phyloP scores from a whole-genome alignment of 768 basidiomycete genomes.

The Coprinellus micaceus region DNA sequence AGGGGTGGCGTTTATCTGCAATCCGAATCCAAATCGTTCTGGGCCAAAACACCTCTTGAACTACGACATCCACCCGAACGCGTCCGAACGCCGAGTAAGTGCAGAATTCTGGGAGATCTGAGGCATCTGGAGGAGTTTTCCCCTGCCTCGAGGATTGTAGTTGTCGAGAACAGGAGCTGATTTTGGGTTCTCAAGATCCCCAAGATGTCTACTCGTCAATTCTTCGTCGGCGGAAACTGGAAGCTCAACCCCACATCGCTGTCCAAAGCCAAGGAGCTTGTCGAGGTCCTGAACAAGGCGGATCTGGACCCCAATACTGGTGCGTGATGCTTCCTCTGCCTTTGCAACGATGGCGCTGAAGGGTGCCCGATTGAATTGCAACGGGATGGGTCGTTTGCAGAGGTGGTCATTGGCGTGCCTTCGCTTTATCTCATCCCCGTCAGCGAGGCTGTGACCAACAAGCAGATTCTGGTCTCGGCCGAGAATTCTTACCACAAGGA shows the following conservation, averaged over 20 bases:
- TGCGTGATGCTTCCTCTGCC: constrained; percentile 32
- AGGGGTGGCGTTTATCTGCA: no score
- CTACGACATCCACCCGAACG: constrained; percentile 1
- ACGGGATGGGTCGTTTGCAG: no score
- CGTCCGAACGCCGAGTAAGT: constrained; percentile 3
- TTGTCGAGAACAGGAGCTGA: no score
- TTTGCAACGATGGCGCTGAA: no score
- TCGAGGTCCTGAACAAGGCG: constrained; percentile 73
- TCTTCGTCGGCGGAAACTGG: constrained; percentile 98
- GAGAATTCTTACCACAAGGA: constrained; percentile 88
- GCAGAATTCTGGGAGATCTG: no score
- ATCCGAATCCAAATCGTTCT: no score
- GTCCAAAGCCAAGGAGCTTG: constrained; percentile 60
- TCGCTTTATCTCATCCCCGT: constrained; percentile 81
- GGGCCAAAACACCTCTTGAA: no score
- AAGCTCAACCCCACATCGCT: constrained; percentile 87
- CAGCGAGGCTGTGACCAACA: constrained; percentile 50
- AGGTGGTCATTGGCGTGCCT: constrained; percentile 93
- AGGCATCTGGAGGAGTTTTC: no score
- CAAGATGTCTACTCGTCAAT: constrained; percentile 56
- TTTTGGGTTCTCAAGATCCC: no score
- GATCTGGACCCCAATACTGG: constrained; percentile 75
- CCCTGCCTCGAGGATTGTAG: no score
- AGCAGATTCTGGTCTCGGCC: constrained; percentile 76
- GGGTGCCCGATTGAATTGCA: no score